Conservation (phyloP, 176 grass and related monocot genomes). For the sorghum (Sorghum bicolor) region DNA sequence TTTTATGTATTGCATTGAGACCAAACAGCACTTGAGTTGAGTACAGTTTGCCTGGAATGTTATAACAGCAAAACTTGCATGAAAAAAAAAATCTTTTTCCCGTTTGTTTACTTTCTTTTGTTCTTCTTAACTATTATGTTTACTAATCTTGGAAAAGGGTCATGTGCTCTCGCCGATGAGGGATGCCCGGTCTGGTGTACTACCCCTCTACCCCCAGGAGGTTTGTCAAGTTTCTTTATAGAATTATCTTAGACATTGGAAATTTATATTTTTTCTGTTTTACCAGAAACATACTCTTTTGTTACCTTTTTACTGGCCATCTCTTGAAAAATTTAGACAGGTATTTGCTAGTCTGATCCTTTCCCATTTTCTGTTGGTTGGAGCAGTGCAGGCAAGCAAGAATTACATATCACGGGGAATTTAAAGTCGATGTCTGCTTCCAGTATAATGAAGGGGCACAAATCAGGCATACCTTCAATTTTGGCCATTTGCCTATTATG, state of each 20-base stretch:
- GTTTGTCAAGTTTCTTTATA: conserved; percentile 30
- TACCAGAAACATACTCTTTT: background rate
- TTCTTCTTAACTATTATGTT: conserved; percentile 41
- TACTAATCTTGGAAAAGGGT: conserved; percentile 74
- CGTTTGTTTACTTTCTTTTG: conserved; percentile 1
- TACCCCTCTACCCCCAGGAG: conserved; percentile 64
- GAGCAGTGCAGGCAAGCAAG: conserved; percentile 78
- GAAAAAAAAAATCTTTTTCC: background rate
- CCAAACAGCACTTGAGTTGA: background rate
- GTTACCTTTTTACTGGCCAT: background rate
- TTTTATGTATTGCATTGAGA: background rate
- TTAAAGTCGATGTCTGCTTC: conserved; percentile 49
- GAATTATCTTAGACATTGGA: background rate
- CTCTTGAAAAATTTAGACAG: background rate
- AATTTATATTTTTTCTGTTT: background rate
- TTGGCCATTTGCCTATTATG: conserved; percentile 92
- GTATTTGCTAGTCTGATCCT: conserved; percentile 9
- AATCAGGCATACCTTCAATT: conserved; percentile 65
- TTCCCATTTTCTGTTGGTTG: conserved; percentile 28
- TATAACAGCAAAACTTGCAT: background rate
- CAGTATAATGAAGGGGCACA: conserved; percentile 51
- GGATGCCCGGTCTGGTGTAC: conserved; percentile 33
- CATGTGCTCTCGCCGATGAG: conserved; percentile 47
- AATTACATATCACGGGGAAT: conserved; percentile 67
- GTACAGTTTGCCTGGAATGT: background rate